phyloP scores from a whole-genome alignment of 2,329 filamentous ascomycete genomes.

The Teratosphaeria epicoccoides region DNA sequence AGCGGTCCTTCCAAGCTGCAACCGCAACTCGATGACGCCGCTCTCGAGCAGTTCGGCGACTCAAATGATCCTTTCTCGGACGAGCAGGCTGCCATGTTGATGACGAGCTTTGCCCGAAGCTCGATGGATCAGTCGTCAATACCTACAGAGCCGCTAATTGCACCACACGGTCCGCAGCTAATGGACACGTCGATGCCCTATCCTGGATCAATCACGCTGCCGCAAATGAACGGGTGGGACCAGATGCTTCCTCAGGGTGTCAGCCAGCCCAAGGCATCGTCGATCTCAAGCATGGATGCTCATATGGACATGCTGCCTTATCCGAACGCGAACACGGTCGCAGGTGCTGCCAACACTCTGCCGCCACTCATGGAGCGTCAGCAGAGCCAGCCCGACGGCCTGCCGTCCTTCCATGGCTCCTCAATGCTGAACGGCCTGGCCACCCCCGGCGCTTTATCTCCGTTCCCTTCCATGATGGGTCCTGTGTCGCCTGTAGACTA shows the following conservation, averaged over 20 bases:
- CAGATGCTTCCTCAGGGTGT: slow-evolving; percentile 64
- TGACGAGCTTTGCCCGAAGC: slow-evolving; percentile 85
- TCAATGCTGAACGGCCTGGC: slow-evolving; percentile 57
- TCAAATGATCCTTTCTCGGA: slow-evolving; percentile 89
- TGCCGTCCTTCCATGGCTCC: slow-evolving; percentile 53
- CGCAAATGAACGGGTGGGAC: slow-evolving; percentile 79
- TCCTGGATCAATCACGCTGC: slow-evolving; percentile 65
- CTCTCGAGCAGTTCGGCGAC: slow-evolving; percentile 85
- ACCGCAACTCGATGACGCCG: slow-evolving; percentile 71
- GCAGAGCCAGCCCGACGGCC: slow-evolving; percentile 32
- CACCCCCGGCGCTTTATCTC: slow-evolving; percentile 64
- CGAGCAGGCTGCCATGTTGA: slow-evolving; percentile 95
- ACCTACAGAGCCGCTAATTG: slow-evolving; percentile 56
- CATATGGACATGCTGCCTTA: slow-evolving; percentile 44
- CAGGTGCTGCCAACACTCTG: slow-evolving; percentile 36
- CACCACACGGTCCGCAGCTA: slow-evolving; percentile 58
- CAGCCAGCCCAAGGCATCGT: slow-evolving; percentile 61
- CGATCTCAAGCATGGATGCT: slow-evolving; percentile 44
- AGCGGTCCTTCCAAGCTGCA: slow-evolving; percentile 56
- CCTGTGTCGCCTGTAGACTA: slow-evolving; percentile 60
- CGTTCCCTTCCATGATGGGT: slow-evolving; percentile 57
- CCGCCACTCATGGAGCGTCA: slow-evolving; percentile 53
- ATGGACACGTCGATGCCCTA: slow-evolving; percentile 69
- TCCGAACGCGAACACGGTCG: slow-evolving; percentile 14
- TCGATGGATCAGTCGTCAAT: slow-evolving; percentile 46